These are phyloP conservation scores for Isabelozyma heimii DNA, from an alignment of 805 yeast genomes.

Conservation along the genomic window DNA sequence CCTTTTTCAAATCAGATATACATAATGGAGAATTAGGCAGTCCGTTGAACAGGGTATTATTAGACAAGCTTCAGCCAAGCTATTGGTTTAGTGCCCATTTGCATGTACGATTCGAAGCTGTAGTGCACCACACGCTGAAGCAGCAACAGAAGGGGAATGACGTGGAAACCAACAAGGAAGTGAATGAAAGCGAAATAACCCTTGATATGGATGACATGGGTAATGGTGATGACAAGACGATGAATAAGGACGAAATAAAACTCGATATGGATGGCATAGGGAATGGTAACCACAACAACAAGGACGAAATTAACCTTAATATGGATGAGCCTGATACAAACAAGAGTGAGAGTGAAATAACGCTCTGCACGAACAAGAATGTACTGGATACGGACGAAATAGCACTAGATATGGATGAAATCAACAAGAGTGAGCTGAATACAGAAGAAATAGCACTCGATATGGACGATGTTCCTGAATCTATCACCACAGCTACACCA, in stretches of 20 bases:
- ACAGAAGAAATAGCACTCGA: slow-evolving; percentile 25
- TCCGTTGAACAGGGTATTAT: slow-evolving; percentile 56
- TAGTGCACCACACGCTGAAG: slow-evolving; percentile 31
- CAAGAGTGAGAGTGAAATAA: background rate
- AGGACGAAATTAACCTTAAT: slow-evolving; percentile 1
- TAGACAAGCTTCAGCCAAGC: slow-evolving; percentile 55
- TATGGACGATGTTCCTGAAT: slow-evolving; percentile 7
- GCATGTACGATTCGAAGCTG: slow-evolving; percentile 71
- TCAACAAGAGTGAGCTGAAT: background rate
- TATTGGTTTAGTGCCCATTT: slow-evolving; percentile 90
- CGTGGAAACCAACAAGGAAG: background rate
- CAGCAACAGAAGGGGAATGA: slow-evolving; percentile 6
- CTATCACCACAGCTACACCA: background rate
- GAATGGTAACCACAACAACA: background rate
- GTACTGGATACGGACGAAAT: slow-evolving; percentile 21
- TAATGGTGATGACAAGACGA: background rate
- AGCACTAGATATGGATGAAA: slow-evolving; percentile 18
- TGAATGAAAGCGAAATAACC: slow-evolving; percentile 3
- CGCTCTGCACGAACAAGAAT: background rate
- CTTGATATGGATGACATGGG: background rate
- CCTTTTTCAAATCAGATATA: slow-evolving; percentile 66
- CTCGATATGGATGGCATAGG: background rate
- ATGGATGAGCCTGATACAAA: background rate
- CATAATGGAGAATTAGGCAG: slow-evolving; percentile 64
- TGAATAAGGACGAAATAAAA: background rate